Conservation (phyloP, 129 eudicot species). For the Rutidosis leptorrhynchoides region DNA sequence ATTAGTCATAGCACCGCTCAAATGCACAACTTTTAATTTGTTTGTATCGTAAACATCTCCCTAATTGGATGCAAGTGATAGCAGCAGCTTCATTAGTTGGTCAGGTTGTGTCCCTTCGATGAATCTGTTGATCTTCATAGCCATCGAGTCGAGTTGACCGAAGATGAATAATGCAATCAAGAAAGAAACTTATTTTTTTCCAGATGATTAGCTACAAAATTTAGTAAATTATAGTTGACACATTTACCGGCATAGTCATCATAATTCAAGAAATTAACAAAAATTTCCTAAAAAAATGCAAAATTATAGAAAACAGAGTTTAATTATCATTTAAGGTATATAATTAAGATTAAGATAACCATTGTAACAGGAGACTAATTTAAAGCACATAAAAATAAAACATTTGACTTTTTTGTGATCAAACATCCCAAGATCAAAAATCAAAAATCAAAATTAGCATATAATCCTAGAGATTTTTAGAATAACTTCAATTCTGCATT, state of each 20-base stretch:
- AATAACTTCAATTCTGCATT: conserved; percentile 2
- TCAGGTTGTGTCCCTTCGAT: conserved; percentile 41
- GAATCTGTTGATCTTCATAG: conserved; percentile 54
- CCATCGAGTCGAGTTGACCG: conserved; percentile 43
- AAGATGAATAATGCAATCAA: conserved; percentile 19
- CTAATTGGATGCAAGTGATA: conserved; percentile 55
- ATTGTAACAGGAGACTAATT: not conserved
- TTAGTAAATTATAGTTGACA: not conserved
- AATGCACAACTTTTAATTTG: conserved; percentile 43
- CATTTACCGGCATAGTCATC: no score
- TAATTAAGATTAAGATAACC: not conserved
- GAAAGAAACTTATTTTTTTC: conserved; percentile 17
- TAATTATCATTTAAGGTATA: not conserved
- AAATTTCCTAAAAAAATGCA: not conserved
- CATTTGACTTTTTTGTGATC: conserved; percentile 19
- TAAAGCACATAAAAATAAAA: not conserved
- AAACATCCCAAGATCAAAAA: conserved; percentile 12
- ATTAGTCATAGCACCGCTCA: conserved; percentile 87
- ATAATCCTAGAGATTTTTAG: not conserved
- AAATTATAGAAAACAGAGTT: not conserved
- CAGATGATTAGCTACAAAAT: conserved; percentile 23
- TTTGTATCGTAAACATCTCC: conserved; percentile 52
- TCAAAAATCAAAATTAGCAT: not conserved
- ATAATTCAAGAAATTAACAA: not conserved
- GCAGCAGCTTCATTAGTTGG: conserved; percentile 40